Conservation (phyloP, 2,329 filamentous ascomycete species). For the Emergomyces pasteurianus region DNA sequence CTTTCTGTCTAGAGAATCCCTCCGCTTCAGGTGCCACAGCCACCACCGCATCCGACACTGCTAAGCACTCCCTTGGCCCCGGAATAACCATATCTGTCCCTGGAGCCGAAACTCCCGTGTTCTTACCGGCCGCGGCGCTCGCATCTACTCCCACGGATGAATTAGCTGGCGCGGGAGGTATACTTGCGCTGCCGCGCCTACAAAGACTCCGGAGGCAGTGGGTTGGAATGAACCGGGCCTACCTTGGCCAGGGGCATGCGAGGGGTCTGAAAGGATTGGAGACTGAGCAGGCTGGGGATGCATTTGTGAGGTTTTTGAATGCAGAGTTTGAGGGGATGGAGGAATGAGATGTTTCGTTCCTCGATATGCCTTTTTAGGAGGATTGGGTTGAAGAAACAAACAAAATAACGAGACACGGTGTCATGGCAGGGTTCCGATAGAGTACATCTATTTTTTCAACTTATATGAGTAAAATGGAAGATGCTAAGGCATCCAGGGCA, state of each 20-base stretch:
- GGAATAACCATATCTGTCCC: conserved; percentile 27
- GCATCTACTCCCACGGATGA: conserved; percentile 29
- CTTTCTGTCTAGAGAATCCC: conserved; percentile 27
- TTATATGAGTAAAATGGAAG: neutral
- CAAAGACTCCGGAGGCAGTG: conserved; percentile 35
- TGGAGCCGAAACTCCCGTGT: conserved; percentile 19
- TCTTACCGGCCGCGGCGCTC: conserved; percentile 28
- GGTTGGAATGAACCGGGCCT: conserved; percentile 34
- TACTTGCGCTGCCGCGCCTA: conserved; percentile 30
- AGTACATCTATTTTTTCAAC: neutral
- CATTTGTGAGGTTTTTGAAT: conserved; percentile 37
- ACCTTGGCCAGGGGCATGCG: conserved; percentile 26
- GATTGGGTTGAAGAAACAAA: neutral
- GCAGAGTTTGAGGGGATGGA: conserved; percentile 27
- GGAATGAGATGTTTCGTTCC: neutral
- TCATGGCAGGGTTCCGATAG: neutral
- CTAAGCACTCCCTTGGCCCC: neutral
- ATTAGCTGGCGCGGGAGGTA: conserved; percentile 29
- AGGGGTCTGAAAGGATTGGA: conserved; percentile 22
- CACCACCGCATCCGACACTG: neutral
- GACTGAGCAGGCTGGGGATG: conserved; percentile 28
- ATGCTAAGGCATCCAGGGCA: neutral
- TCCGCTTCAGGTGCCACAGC: conserved; percentile 22
- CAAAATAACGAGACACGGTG: neutral
- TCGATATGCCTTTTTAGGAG: neutral